Evolutionary conservation across 129 eudicot genomes (phyloP).

Genomic region (Escallonia rubra): DNA sequence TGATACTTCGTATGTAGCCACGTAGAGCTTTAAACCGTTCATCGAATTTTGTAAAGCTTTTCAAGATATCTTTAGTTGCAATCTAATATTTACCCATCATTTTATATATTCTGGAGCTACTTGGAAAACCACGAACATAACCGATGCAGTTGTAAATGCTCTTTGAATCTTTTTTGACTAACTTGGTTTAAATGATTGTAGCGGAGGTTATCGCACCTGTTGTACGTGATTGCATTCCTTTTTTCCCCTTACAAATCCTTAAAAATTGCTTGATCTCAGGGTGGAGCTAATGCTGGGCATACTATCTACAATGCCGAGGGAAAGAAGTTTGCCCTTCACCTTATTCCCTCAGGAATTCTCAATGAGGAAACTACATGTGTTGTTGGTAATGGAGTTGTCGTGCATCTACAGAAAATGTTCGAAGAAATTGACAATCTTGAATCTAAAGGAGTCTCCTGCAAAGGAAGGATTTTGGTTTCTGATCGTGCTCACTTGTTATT

Average conservation of each 20-base stretch:
- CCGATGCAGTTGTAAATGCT: background rate
- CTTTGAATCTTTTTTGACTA: background rate
- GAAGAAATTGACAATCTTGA: constrained; percentile 90
- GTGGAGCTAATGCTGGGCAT: constrained; percentile 99
- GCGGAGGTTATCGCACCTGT: no score
- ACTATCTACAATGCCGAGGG: constrained; percentile 95
- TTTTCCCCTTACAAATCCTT: no score
- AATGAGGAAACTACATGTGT: constrained; percentile 85
- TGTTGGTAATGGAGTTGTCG: constrained; percentile 94
- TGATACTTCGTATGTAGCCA: no score
- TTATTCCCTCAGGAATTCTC: constrained; percentile 96
- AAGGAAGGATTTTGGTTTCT: constrained; percentile 82
- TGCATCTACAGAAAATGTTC: constrained; percentile 85
- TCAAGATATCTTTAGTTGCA: no score
- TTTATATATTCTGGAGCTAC: no score
- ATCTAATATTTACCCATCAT: no score
- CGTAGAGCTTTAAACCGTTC: no score
- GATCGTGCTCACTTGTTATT: constrained; percentile 92
- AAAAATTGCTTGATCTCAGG: constrained; percentile 30
- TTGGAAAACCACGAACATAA: no score
- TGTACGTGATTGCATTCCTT: background rate
- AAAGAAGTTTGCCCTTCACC: constrained; percentile 95
- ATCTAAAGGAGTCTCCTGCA: constrained; percentile 75
- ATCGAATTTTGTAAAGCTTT: no score
- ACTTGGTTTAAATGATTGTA: background rate